Conservation (phyloP, 1,284 basidiomycete genomes). For the Malassezia slooffiae region DNA sequence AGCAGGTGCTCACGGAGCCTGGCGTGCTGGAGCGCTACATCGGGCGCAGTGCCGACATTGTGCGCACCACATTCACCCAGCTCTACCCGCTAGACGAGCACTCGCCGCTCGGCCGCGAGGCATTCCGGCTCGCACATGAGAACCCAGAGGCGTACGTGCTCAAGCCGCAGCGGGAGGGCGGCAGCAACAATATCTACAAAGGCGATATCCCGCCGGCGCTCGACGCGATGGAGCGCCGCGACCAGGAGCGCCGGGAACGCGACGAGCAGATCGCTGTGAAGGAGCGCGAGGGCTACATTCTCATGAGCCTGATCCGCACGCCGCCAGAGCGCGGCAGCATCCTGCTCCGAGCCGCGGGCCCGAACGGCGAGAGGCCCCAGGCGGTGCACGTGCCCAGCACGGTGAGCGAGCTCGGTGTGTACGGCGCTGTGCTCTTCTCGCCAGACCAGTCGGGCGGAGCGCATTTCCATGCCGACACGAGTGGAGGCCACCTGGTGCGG, state of each 20-base stretch:
- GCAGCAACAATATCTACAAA: slow-evolving; percentile 92
- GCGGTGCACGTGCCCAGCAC: slow-evolving; percentile 60
- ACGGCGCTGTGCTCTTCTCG: slow-evolving; percentile 72
- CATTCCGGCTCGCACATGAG: slow-evolving; percentile 54
- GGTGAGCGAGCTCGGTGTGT: slow-evolving; percentile 82
- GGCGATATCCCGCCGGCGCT: slow-evolving; percentile 68
- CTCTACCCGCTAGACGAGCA: slow-evolving; percentile 48
- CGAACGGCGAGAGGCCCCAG: slow-evolving; percentile 14
- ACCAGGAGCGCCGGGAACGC: slow-evolving; percentile 24
- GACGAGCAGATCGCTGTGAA: slow-evolving; percentile 13
- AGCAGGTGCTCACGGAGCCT: slow-evolving; percentile 70
- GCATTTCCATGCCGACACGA: no score
- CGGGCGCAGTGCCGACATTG: slow-evolving; percentile 3
- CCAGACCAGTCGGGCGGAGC: neutral
- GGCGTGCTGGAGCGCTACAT: slow-evolving; percentile 63
- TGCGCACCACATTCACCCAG: slow-evolving; percentile 23
- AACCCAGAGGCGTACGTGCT: slow-evolving; percentile 60
- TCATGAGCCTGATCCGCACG: slow-evolving; percentile 79
- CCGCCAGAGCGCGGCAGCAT: slow-evolving; percentile 61
- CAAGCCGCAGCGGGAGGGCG: slow-evolving; percentile 92
- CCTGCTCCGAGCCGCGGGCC: slow-evolving; percentile 56
- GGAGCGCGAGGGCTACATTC: slow-evolving; percentile 63
- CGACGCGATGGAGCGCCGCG: slow-evolving; percentile 56
- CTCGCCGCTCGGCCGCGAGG: slow-evolving; percentile 49
- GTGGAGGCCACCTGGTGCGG: slow-evolving; percentile 73